Conservation (phyloP, 371 early-diverging fungal species). For the Mortierella sp. region DNA sequence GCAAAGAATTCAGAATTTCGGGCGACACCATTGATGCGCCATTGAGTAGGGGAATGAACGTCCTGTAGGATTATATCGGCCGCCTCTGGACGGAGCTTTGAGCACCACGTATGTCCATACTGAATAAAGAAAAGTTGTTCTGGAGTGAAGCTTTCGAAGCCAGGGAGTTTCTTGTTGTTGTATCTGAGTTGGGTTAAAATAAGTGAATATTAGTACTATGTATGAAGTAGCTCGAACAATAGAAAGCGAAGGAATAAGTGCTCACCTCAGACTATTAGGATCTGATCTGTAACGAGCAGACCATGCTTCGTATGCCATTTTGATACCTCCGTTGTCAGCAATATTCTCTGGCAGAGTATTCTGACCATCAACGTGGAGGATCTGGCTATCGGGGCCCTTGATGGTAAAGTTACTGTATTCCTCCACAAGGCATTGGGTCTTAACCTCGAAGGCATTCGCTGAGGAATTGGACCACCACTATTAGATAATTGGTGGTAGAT, state of each 20-base stretch:
- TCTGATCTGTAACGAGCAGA: slow-evolving; percentile 23
- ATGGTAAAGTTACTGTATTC: slow-evolving; percentile 39
- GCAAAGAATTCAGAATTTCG: no score
- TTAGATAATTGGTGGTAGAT: background rate
- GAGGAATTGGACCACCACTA: slow-evolving; percentile 80
- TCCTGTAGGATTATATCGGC: no score
- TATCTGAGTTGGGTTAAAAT: slow-evolving; percentile 43
- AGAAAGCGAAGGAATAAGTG: no score
- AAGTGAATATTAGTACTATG: slow-evolving; percentile 10
- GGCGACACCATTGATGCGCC: no score
- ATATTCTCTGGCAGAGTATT: slow-evolving; percentile 78
- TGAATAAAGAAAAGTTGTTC: slow-evolving; percentile 38
- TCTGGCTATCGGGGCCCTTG: background rate
- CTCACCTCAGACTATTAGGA: no score
- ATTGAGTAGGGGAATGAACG: no score
- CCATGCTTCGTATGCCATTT: slow-evolving; percentile 59
- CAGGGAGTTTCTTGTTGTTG: slow-evolving; percentile 25
- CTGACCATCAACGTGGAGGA: slow-evolving; percentile 56
- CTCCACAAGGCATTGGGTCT: slow-evolving; percentile 70
- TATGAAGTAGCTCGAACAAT: no score
- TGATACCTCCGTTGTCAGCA: slow-evolving; percentile 81
- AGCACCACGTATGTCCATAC: background rate
- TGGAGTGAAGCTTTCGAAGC: slow-evolving; percentile 9
- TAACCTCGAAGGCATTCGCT: slow-evolving; percentile 60
- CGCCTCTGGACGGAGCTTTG: no score